A percentile compares a stretch with the other conserved stretches of the same genome.
Conservation (phyloP, 192 early-diverging fungal genomes). For the Neocallimastix lanati region DNA sequence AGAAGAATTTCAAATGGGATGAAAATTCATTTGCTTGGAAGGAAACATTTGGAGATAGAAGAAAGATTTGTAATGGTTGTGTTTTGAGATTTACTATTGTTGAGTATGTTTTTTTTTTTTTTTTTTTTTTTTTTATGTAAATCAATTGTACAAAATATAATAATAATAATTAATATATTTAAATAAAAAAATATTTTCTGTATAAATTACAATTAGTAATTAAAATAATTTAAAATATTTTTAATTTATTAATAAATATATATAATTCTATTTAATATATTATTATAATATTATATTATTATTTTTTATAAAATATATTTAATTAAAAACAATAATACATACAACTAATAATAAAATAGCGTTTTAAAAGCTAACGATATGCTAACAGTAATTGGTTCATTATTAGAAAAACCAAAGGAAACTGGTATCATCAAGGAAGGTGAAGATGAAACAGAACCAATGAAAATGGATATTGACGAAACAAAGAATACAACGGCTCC, state of each 20-base stretch:
- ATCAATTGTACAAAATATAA: too few species aligned
- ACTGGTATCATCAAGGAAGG: not conserved
- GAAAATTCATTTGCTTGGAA: not conserved
- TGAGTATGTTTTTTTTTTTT: not conserved
- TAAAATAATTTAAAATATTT: too few species aligned
- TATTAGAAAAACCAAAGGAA: not conserved
- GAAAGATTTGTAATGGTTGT: not conserved
- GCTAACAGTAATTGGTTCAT: not conserved
- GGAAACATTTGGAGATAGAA: not conserved
- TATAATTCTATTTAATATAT: too few species aligned
- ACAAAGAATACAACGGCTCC: not conserved
- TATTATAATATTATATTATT: too few species aligned
- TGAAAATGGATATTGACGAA: not conserved
- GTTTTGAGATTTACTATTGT: not conserved
- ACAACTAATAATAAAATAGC: not conserved
- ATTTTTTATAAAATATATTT: too few species aligned
- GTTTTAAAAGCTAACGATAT: not conserved
- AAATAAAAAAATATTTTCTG: too few species aligned
- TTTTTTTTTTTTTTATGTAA: too few species aligned
- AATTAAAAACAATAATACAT: too few species aligned
- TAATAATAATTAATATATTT: too few species aligned
- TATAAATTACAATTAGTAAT: too few species aligned
- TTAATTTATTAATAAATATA: too few species aligned
- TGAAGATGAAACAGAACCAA: not conserved
- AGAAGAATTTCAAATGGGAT: conserved; percentile 50